Evolutionary conservation across 345 rosid species (phyloP).

Genomic region (Mallotus nudiflorus): DNA sequence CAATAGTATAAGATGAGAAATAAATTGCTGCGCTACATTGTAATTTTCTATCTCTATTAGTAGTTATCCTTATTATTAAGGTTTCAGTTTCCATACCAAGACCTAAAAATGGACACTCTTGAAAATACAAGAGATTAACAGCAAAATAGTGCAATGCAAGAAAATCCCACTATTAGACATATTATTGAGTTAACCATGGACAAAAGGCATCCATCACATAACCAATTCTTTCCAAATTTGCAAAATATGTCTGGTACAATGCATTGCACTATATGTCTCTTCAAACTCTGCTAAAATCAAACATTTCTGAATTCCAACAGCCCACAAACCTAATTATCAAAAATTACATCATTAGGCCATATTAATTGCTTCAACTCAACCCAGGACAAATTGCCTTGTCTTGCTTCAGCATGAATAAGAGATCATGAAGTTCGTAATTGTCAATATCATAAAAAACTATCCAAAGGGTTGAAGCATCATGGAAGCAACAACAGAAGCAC

Average conservation of each 20-base stretch:
- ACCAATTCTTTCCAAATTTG: background rate
- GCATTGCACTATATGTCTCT: too few species aligned
- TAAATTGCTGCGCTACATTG: background rate
- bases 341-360: too few species aligned
- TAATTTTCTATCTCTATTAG: background rate
- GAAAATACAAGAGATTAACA: background rate
- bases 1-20: constrained; percentile 2
- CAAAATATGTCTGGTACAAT: too few species aligned
- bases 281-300: too few species aligned
- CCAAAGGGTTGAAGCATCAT: too few species aligned
- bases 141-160: background rate
- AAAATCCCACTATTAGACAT: background rate
- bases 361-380: too few species aligned
- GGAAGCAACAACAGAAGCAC: too few species aligned
- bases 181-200: background rate
- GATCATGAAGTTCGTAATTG: background rate
- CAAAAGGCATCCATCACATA: background rate
- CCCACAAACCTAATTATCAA: too few species aligned
- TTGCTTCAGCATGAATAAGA: too few species aligned
- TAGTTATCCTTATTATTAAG: background rate
- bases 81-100: background rate
- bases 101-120: background rate
- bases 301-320: too few species aligned
- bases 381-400: too few species aligned
- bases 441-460: background rate